Base-by-base conservation (phyloP, 371 early-diverging fungal genomes). In the Saksenaea vasiformis region DNA sequence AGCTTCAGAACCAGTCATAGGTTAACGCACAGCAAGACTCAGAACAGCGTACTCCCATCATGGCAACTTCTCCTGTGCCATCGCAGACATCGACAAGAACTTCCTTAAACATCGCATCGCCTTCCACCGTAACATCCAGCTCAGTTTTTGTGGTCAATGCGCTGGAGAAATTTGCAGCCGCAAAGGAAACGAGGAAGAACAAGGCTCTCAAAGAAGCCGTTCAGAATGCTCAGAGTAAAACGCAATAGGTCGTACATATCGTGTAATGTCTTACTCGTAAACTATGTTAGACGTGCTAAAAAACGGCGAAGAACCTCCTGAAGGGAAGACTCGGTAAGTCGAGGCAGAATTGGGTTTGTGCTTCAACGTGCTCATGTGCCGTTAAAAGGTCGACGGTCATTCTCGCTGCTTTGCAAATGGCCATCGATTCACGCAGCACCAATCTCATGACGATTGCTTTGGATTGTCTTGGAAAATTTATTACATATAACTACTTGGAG, bases 401-500 rank as follows among this genome's bases (percentile, higher is more conserved):
- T 43, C 69, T 90, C n/a, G 70, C 79, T 38, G 88, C 90, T 17
- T 67, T 90, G 28, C 83, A 86, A 62, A 56, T 79, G 22, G 83
- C 87, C 8, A 86, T 89, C 56, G 83, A 80, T 26, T 80, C 90
- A 54, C 77, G 83, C 28, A 73, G 75, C 54, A 71, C 81, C n/a
- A 71, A 68, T 41, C 67, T 86, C n/a, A 77, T 86, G 69, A 85
- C 80, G 3, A 78, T 84, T 19, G 74, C 85, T 2, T 67, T 91
- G 19, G 91, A 91, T 63, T 88, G 90, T 69, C 79, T 91, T 35
- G 90, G 88, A 61, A 91, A 91, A 69, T 87, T 91, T 38, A 87
- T 91, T 24, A 89, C 90, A 2, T 91, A 89, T 62, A 85, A 87
- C 37, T 89, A 85, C 67, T 78, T 90, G 36, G 85, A 78, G n/a